Evolutionary conservation across 768 basidiomycete species (phyloP).

Genomic region (Lactarius trivialis): DNA sequence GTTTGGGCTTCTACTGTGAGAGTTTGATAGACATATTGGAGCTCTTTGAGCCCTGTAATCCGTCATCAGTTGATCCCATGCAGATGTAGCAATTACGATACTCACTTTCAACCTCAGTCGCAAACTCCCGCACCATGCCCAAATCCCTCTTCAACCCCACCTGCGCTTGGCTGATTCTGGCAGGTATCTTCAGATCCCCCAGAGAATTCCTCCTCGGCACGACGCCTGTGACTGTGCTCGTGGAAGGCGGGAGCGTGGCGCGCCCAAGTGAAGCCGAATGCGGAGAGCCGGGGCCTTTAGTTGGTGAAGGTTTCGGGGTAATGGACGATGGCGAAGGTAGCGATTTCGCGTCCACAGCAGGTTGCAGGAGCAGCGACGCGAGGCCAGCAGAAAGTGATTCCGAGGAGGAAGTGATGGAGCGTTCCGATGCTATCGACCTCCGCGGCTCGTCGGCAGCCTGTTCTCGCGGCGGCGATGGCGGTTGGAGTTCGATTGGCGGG

Average conservation of each 20-base stretch:
- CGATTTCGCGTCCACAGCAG: too few species aligned
- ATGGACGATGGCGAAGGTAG: conserved; percentile 14
- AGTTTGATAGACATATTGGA: conserved; percentile 50
- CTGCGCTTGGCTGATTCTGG: conserved; percentile 68
- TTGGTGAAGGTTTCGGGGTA: conserved; percentile 15
- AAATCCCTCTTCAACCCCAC: conserved; percentile 68
- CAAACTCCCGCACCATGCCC: conserved; percentile 83
- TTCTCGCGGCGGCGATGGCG: conserved; percentile 41
- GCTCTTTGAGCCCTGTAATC: conserved; percentile 59
- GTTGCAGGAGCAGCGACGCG: conserved; percentile 22
- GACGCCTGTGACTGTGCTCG: conserved; percentile 24
- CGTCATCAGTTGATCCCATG: conserved; percentile 13
- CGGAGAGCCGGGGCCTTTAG: conserved; percentile 28
- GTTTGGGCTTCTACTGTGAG: conserved; percentile 51
- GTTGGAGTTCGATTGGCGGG: conserved; percentile 50
- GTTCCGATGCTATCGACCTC: conserved; percentile 18
- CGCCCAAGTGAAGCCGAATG: conserved; percentile 47
- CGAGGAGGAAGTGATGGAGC: conserved; percentile 21
- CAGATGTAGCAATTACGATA: conserved; percentile 22
- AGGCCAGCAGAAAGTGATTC: conserved; percentile 10
- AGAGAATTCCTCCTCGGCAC: conserved; percentile 55
- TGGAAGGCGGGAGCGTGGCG: conserved; percentile 31
- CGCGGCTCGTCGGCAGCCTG: conserved; percentile 18
- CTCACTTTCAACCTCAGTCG: conserved; percentile 74
- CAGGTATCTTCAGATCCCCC: conserved; percentile 69